Evolutionary conservation across 805 yeast species (phyloP), one percentile per base, ranked within the genome.

Genomic region (Wickerhamiella nectarea): DNA sequence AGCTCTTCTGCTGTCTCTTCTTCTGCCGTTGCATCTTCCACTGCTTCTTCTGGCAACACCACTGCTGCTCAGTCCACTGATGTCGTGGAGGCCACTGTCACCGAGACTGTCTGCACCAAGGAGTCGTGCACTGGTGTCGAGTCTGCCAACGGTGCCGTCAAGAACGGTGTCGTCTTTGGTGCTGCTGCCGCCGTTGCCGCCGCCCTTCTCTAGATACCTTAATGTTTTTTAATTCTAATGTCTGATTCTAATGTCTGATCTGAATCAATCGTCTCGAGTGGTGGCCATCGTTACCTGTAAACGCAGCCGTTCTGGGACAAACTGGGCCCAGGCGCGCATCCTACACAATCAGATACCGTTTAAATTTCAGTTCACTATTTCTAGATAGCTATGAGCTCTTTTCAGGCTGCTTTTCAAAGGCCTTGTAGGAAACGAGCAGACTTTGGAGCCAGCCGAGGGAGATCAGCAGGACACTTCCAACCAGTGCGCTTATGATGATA

Each of bases 371-470:
- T 3, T 11, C 15, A 3, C n/a, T 6, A 11, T 3, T 28, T 28
- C n/a, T 28, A 5, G 9, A 26, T 26, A n/a, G n/a, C 14, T 38
- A 36, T 14, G 20, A 18, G 21, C 39, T 25, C 21, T 25, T 25
- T 15, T 33, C 43, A 25, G 72, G 66, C 46, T 72, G 78, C 63
- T 77, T 82, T 47, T 84, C 94, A 55, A 86, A 78, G 11, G 94
- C 78, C 51, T 75, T 75, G 67, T 86, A 85, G 55, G 89, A 74
- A 52, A 86, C 80, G 56, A 80, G 78, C 51, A 86, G 62, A 17
- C 78, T 67, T 19, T 74, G 58, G 38, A 84, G 64, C 91, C 94
- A 84, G 41, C 72, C 56, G 48, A 85, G 68, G 12, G 93, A 89
- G 41, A 70, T 64, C 40, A 67, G 56, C 44, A 84, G 64, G 34